phyloP scores from a whole-genome alignment of 805 yeast species.

The Wickerhamomyces bisporus region DNA sequence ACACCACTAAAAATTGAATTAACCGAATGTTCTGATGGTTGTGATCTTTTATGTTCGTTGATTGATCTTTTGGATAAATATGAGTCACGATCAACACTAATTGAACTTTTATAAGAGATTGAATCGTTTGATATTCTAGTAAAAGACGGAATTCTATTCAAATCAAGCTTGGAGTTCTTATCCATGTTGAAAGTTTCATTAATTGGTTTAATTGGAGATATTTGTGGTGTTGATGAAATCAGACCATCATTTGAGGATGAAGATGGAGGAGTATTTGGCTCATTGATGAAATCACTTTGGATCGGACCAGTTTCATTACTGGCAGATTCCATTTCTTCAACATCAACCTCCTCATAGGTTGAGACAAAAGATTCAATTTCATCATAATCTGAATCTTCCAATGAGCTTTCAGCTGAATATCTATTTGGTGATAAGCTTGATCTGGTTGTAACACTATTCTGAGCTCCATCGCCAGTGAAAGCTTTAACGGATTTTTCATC shows the following conservation, averaged over 20 bases:
- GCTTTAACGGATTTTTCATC: too few relatives aligned
- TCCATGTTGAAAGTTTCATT: slow-evolving; percentile 6
- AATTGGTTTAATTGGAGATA: slow-evolving; percentile 23
- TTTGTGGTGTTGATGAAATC: slow-evolving; percentile 23
- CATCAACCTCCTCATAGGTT: slow-evolving; percentile 15
- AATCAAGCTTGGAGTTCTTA: slow-evolving; percentile 9
- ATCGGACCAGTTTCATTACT: slow-evolving; percentile 6
- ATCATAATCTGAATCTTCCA: slow-evolving; percentile 4
- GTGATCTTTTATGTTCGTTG: neutral
- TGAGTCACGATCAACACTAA: slow-evolving; percentile 12
- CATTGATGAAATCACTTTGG: slow-evolving; percentile 12
- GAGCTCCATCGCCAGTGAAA: too few relatives aligned
- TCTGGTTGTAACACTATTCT: too few relatives aligned
- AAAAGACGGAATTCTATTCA: slow-evolving; percentile 19
- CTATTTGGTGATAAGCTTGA: slow-evolving; percentile 2
- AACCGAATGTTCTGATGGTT: neutral
- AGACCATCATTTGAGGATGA: slow-evolving; percentile 13
- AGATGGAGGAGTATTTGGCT: slow-evolving; percentile 23
- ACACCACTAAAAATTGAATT: slow-evolving; percentile 18
- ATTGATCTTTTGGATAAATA: slow-evolving; percentile 20
- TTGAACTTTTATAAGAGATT: slow-evolving; percentile 1
- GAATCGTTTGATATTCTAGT: slow-evolving; percentile 20
- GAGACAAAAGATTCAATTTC: slow-evolving; percentile 14
- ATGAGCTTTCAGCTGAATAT: slow-evolving; percentile 19
- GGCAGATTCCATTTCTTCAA: slow-evolving; percentile 10